phyloP scores from a whole-genome alignment of 1,284 basidiomycete species.

The Heterobasidion occidentale region DNA sequence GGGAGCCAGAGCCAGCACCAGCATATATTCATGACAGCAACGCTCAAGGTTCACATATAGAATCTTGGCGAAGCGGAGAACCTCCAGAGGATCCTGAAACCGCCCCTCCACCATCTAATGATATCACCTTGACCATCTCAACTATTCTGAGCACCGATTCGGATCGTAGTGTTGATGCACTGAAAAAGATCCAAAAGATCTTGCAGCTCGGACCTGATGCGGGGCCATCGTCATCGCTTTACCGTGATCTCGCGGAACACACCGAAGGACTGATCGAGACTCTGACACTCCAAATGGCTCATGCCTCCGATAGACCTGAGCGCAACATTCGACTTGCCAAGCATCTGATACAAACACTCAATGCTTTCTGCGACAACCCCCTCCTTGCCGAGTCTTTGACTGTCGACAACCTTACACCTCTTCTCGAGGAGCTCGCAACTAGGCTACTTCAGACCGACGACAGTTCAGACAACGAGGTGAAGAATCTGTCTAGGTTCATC shows the following conservation, averaged over 20 bases:
- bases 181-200: conserved; percentile 86
- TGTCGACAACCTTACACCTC: conserved; percentile 67
- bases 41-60: conserved; percentile 11
- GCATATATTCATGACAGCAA: conserved; percentile 8
- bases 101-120: conserved; percentile 17
- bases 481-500: conserved; percentile 91
- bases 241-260: conserved; percentile 74
- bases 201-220: conserved; percentile 69
- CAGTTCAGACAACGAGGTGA: conserved; percentile 63
- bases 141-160: conserved; percentile 83
- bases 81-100: conserved; percentile 25
- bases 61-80: conserved; percentile 13
- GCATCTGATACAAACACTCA: conserved; percentile 91
- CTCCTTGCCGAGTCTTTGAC: conserved; percentile 78
- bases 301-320: conserved; percentile 77
- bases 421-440: conserved; percentile 84
- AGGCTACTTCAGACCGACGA: conserved; percentile 91
- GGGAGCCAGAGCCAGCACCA: conserved; percentile 1
- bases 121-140: conserved; percentile 72
- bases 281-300: conserved; percentile 82
- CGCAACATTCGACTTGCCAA: conserved; percentile 89
- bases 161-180: conserved; percentile 81
- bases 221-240: conserved; percentile 56
- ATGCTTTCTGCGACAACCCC: conserved; percentile 84
- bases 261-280: conserved; percentile 85